Conservation (phyloP, 495 filamentous ascomycete genomes). For the Aspergillus diversus region DNA sequence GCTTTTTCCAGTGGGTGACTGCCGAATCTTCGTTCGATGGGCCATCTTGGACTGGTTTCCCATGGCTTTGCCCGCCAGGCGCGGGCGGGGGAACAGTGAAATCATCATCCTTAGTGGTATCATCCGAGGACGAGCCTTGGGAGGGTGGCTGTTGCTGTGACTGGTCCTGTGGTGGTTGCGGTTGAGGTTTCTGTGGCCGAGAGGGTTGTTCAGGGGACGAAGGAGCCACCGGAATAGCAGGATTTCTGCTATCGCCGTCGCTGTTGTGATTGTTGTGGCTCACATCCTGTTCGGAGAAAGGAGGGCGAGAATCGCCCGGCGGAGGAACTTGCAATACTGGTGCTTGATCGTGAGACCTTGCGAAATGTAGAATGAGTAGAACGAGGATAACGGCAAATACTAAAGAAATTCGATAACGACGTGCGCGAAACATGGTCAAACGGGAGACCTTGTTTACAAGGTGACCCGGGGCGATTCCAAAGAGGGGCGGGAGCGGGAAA, state of each 20-base stretch:
- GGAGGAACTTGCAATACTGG: conserved; percentile 19
- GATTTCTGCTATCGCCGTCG: conserved; percentile 5
- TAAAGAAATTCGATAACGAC: conserved; percentile 76
- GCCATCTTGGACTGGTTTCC: conserved; percentile 43
- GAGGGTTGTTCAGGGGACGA: neutral
- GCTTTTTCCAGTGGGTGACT: conserved; percentile 69
- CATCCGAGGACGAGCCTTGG: conserved; percentile 5
- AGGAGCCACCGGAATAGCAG: conserved; percentile 2
- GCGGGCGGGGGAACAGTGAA: conserved; percentile 26
- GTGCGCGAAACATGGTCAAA: conserved; percentile 68
- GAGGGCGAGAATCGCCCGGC: conserved; percentile 18
- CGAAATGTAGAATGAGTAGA: conserved; percentile 68
- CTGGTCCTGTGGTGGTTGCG: conserved; percentile 7
- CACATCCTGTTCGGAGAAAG: conserved; percentile 6
- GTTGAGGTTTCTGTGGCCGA: neutral
- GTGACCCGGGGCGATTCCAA: neutral
- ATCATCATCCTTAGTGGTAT: conserved; percentile 17
- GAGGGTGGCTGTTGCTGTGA: conserved; percentile 7
- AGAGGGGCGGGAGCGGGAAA: neutral
- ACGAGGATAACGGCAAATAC: conserved; percentile 68
- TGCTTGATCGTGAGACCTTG: conserved; percentile 39
- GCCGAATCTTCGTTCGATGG: conserved; percentile 34
- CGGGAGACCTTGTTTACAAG: conserved; percentile 2
- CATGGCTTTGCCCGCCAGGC: conserved; percentile 44
- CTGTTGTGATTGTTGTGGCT: conserved; percentile 5